Conservation (phyloP, 352 stramenopile species). For the Globisporangium emineosum region DNA sequence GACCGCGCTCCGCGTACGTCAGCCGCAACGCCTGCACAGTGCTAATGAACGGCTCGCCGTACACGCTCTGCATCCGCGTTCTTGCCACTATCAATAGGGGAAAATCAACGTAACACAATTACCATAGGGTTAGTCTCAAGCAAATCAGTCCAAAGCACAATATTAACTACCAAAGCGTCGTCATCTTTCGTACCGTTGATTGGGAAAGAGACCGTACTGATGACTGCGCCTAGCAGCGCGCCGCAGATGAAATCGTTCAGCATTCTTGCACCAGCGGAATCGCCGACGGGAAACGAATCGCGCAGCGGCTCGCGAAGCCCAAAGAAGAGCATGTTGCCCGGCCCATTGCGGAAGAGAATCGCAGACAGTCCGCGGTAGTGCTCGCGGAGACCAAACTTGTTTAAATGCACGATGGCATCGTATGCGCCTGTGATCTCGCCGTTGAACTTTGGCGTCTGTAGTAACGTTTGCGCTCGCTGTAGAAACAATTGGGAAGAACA, state of each 20-base stretch:
- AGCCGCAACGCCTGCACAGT: constrained; percentile 51
- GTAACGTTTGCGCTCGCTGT: constrained; percentile 76
- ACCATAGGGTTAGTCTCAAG: neutral
- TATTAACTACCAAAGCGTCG: neutral
- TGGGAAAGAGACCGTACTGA: constrained; percentile 84
- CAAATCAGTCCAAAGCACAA: too few relatives aligned
- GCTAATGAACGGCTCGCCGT: constrained; percentile 60
- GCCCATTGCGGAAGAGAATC: constrained; percentile 83
- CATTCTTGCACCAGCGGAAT: constrained; percentile 42
- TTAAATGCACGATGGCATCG: constrained; percentile 76
- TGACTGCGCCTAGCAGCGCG: constrained; percentile 74
- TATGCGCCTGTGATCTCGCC: constrained; percentile 68
- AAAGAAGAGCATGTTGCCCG: constrained; percentile 86
- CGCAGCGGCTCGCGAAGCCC: constrained; percentile 74
- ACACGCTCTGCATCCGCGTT: constrained; percentile 83
- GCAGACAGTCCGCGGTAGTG: constrained; percentile 79
- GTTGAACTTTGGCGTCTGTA: constrained; percentile 89
- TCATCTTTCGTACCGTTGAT: constrained; percentile 56
- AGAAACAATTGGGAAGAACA: neutral
- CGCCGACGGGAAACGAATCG: constrained; percentile 49
- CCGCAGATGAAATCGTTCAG: constrained; percentile 84
- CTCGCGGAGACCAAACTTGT: constrained; percentile 74
- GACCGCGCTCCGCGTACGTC: constrained; percentile 72
- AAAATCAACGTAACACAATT: too few relatives aligned
- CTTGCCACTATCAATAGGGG: constrained; percentile 68